Base-by-base conservation (phyloP, 306 rosid species). In the Malus sieversii region DNA sequence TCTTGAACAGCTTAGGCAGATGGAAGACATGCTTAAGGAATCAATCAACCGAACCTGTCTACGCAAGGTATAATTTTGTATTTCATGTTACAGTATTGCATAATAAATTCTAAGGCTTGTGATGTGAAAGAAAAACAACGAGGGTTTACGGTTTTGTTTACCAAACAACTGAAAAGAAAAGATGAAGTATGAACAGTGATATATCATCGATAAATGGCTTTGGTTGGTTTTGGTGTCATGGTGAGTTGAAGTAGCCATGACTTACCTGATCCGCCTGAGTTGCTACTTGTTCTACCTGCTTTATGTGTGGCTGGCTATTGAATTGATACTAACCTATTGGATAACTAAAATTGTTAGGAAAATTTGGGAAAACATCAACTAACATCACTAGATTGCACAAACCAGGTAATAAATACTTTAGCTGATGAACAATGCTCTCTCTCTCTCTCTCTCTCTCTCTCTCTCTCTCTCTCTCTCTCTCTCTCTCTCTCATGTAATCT, bases 1-100 rank as follows among this genome's bases (percentile, higher is more conserved):
- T 79, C 72, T 86, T n/a, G 90, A 89, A 51, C 88, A 85, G 78
- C 93, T 92, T 51, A 76, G 67, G 66, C 96, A 88, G 83, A 89
- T 89, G 91, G 97, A 89, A 85, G 86, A 85, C 59, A 79, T 73
- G 6, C 81, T 92, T 44, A 78, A 81, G 79, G 88, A 92, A 76
- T 92, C 93, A 68, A 79, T 92, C 68, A 82, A 84, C 60, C 83
- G 74, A 66, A 70, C 89, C 55, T 70, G 64, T 68, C 62, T 81
- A 58, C 87, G 81, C 23, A 89, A 89, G 91, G 97, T 89, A 86
- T 65, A 60, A 18, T 65, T 69, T 29, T 18, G 22, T 71, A 59
- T 70, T 78, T 77, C 40, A 40, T 77, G 66, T 19, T 32, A 73
- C 44, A 35, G 55, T 40, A 71, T 25, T 73, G 30, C 35, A 16